A percentile compares a stretch with the other conserved stretches of the same genome.
These are phyloP conservation scores for Fusarium liriodendri DNA, from an alignment of 2,329 filamentous ascomycete genomes.

Conservation along the genomic window DNA sequence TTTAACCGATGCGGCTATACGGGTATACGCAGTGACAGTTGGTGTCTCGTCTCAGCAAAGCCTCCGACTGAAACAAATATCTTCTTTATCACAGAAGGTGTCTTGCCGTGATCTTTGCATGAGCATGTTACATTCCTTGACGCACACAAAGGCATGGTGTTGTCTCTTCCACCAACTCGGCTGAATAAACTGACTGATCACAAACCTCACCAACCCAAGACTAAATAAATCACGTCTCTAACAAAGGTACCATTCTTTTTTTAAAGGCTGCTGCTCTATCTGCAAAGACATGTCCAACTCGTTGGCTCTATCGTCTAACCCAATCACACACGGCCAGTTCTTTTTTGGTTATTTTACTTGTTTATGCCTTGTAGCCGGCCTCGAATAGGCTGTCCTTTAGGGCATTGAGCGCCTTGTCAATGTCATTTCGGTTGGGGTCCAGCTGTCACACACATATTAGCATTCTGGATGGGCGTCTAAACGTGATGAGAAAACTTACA, in stretches of 20 bases:
- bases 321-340: conserved; percentile 26
- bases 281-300: conserved; percentile 17
- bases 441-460: conserved; percentile 58
- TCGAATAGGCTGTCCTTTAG: conserved; percentile 80
- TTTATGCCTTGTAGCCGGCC: conserved; percentile 69
- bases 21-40: not conserved
- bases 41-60: conserved; percentile 1
- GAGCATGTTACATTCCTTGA: not conserved
- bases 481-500: conserved; percentile 59
- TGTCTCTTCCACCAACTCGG: not conserved
- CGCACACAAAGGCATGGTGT: not conserved
- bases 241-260: conserved; percentile 6
- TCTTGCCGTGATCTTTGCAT: not conserved
- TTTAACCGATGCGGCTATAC: conserved; percentile 22
- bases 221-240: conserved; percentile 3
- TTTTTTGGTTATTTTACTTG: conserved; percentile 23
- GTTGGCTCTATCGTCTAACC: conserved; percentile 22
- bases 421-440: conserved; percentile 81
- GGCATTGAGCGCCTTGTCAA: conserved; percentile 85
- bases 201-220: conserved; percentile 5
- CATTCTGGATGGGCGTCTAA: not conserved
- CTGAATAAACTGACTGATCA: conserved; percentile 8
- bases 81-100: not conserved
- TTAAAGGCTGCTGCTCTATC: conserved; percentile 27
- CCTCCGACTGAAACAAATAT: not conserved